Base-by-base conservation (phyloP, 352 stramenopile species). In the Bremia lactucae region DNA sequence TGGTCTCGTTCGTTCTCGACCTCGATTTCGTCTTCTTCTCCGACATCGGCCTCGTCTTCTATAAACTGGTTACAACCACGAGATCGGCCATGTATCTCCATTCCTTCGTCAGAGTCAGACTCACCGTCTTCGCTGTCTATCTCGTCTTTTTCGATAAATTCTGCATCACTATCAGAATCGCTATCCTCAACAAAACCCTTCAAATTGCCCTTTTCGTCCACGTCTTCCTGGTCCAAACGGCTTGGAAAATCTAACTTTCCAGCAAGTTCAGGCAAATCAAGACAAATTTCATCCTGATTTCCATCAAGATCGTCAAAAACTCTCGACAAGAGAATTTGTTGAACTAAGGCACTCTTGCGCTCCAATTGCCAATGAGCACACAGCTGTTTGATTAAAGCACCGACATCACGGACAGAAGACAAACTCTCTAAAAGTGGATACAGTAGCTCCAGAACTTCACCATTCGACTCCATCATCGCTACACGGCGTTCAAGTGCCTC, bases 291-390 rank as follows among this genome's bases (percentile, higher is more conserved):
- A 36, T 88, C 73, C 25, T 83, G 73, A 34, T 83, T 73, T 28
- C 77, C 80, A n/a, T 93, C 77, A 2, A 93, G 43, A 31, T 93
- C 80, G 36, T 93, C 77, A 47, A 90, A 87, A 3, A 88, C 64
- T 6, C 62, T 59, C 9, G 67, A 84, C 7, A 91, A 54, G 39
- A 93, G 41, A 9, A 93, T 46, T 20, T 84, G 62, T 53, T 93
- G 80, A 14, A 93, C 71, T 11, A 93, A 52, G 6, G 64, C 35
- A 2, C 47, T 44, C 25, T 69, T 78, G 31, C 63, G 66, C 14
- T 89, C 67, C 0, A 72, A 19, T 21, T 83, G 72, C 80, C 77
- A 93, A 42, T 83, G 49, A 25, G 63, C 37, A 6, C 68, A 84
- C 5, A 89, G 45, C 11, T 65, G 46, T 18, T 79, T 67, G n/a